Evolutionary conservation across 2,329 filamentous ascomycete species (phyloP), one percentile per base, ranked within the genome.

Genomic region (Chrysoporthe deuterocubensis): DNA sequence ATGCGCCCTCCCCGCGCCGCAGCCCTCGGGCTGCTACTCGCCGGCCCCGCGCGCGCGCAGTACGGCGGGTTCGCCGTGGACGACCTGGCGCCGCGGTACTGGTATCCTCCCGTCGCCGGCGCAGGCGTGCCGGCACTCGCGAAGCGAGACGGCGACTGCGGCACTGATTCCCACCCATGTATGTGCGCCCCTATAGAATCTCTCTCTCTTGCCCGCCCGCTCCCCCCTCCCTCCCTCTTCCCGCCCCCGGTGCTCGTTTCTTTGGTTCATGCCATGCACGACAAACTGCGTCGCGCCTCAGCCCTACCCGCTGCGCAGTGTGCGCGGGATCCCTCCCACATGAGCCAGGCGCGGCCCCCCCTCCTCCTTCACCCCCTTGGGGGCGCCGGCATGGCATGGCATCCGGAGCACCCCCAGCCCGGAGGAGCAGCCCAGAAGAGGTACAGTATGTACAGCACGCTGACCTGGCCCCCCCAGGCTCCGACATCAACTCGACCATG

Each of bases 401-500:
- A 26, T 26, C 26, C 26, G 26, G 26, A 26, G 26, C 26, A 26
- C 26, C 26, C 26, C 26, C 26, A 26, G 26, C 0, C 26, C 26
- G 26, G 26, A 26, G 26, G 26, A 26, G 26, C n/a, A n/a, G n/a
- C n/a, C n/a, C n/a, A n/a, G n/a, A n/a, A n/a, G n/a, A n/a, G n/a
- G n/a, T n/a, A n/a, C n/a, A n/a, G n/a, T n/a, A n/a, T n/a, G 26
- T 2, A 26, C 26, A 26, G 0, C 26, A 26, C 34, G 7, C 52
- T 16, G 34, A 52, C 32, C 2, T 32, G 18, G 43, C 42, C 2
- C 21, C 13, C 26, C 54, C 48, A 74, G 73, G 73, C 68, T 71
- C 72, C 70, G 74, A 76, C 54, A 72, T 75, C 62, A 74, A 74
- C 70, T 72, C 73, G 2, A 69, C 69, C 4, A 67, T 66, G 16